Conservation (phyloP, 2,329 filamentous ascomycete genomes). For the Rhynchosporium graminicola region DNA sequence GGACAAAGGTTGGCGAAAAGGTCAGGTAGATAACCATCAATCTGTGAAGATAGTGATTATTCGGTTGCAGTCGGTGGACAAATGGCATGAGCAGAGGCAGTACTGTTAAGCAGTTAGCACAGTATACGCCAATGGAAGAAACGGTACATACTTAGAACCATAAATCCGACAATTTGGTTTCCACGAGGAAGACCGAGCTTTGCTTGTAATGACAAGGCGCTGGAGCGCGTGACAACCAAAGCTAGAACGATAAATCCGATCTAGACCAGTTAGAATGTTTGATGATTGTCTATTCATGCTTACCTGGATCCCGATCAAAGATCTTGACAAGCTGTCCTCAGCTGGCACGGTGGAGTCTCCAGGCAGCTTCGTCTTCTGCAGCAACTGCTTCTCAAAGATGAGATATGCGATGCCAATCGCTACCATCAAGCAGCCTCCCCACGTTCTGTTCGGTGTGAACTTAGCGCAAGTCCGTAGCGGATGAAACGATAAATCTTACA, state of each 20-base stretch:
- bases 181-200: constrained; percentile 82
- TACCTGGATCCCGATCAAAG: constrained; percentile 67
- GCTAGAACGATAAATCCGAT: constrained; percentile 77
- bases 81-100: constrained; percentile 77
- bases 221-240: constrained; percentile 84
- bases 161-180: constrained; percentile 85
- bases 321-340: constrained; percentile 55
- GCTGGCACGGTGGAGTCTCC: constrained; percentile 32
- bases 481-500: constrained; percentile 54
- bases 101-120: constrained; percentile 47
- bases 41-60: constrained; percentile 86
- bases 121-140: constrained; percentile 5
- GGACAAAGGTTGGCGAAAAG: constrained; percentile 90
- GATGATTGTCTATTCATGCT: constrained; percentile 27
- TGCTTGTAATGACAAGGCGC: constrained; percentile 79
- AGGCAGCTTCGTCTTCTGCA: constrained; percentile 32
- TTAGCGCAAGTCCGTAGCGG: constrained; percentile 11
- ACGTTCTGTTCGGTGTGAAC: constrained; percentile 52
- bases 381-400: constrained; percentile 65
- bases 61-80: constrained; percentile 77
- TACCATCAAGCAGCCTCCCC: constrained; percentile 79
- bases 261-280: constrained; percentile 40
- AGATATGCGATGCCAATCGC: constrained; percentile 76
- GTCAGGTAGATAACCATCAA: constrained; percentile 87
- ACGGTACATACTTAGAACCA: constrained; percentile 63